Conservation (phyloP, 306 rosid genomes). For the Prunus persica region Prunus_persica_NCBIv2 NC_034015.1:4107501-4108000, state of each 20-base stretch:
- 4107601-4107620: not conserved
- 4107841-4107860: not conserved
- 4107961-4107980: slow-evolving; percentile 64
- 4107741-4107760: not conserved
- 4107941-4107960: slow-evolving; percentile 74
- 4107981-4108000: slow-evolving; percentile 90
- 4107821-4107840: not conserved
- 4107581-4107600: not conserved
- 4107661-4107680: not conserved
- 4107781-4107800: not conserved
- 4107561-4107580: not conserved
- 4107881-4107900: not conserved
- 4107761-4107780: not conserved
- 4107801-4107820: not conserved
- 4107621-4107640: not conserved
- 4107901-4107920: slow-evolving; percentile 88
- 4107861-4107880: not conserved
- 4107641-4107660: not conserved
- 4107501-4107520: not conserved
- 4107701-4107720: not conserved
- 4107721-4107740: not conserved
- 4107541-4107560: not conserved
- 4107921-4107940: slow-evolving; percentile 84
- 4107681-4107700: not conserved
- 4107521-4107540: not conserved